These are phyloP conservation scores for Zelopaecilomyces penicillatus DNA, from an alignment of 2,329 filamentous ascomycete genomes.

Conservation along the genomic window DNA sequence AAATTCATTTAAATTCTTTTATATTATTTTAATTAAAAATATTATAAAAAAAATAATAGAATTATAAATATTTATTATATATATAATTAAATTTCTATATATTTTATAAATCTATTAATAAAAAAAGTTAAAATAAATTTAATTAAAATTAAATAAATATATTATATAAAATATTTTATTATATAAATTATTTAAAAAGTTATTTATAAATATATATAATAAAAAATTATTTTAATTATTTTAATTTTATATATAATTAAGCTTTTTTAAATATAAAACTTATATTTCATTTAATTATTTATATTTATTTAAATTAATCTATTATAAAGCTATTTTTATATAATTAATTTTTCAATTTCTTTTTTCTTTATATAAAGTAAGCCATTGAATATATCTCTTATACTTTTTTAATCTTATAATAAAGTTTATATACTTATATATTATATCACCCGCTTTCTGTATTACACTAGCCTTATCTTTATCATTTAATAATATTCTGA, in stretches of 20 bases:
- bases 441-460: too few relatives aligned
- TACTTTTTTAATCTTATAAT: not conserved
- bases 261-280: not conserved
- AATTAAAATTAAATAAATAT: not conserved
- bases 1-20: too few relatives aligned
- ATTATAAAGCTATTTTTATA: not conserved
- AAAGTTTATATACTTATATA: too few relatives aligned
- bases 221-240: not conserved
- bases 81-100: not conserved
- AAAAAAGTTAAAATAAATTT: not conserved
- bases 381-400: not conserved
- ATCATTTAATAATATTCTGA: too few relatives aligned
- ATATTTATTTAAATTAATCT: not conserved
- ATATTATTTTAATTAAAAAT: not conserved
- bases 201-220: not conserved
- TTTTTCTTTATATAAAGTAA: not conserved
- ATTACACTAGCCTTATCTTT: too few relatives aligned
- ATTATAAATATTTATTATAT: not conserved
- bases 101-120: not conserved
- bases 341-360: not conserved
- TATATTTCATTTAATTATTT: not conserved
- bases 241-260: not conserved
- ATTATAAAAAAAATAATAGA: not conserved
- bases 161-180: not conserved
- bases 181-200: not conserved